Conservation (phyloP, 805 yeast species). For the Kuraishia ogatae region DNA sequence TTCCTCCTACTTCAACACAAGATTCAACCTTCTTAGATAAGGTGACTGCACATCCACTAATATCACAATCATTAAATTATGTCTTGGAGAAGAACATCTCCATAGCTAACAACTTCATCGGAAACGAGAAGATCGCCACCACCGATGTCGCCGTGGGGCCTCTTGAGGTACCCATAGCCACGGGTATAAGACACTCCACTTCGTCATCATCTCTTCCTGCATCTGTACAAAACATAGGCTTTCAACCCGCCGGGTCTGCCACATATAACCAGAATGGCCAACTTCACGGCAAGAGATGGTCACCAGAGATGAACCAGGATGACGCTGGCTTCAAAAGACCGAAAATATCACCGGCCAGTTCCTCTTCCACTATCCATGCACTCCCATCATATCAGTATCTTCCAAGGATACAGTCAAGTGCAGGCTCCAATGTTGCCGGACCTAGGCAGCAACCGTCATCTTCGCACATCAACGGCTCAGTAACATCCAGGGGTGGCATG, state of each 20-base stretch:
- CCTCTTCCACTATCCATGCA: not conserved
- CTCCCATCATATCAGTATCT: not conserved
- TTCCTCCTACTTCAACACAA: not conserved
- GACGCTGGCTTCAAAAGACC: constrained; percentile 10
- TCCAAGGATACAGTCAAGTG: not conserved
- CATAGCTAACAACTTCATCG: constrained; percentile 13
- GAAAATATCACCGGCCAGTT: constrained; percentile 8
- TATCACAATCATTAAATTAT: constrained; percentile 25
- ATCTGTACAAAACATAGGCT: not conserved
- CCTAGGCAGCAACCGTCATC: not conserved
- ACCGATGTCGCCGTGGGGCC: not conserved
- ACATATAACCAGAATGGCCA: not conserved
- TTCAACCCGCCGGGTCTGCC: too few species aligned
- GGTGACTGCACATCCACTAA: constrained; percentile 26
- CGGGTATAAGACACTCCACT: not conserved
- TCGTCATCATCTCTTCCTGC: not conserved
- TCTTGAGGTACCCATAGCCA: not conserved
- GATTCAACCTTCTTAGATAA: constrained; percentile 22
- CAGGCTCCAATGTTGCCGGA: not conserved
- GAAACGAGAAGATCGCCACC: not conserved
- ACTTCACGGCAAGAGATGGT: not conserved
- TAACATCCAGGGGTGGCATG: not conserved
- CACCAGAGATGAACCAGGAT: not conserved
- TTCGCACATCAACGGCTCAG: not conserved
- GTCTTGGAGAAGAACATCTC: constrained; percentile 26